phyloP scores from a whole-genome alignment of 2,329 filamentous ascomycete genomes.

The Calonectria hawksworthii region DNA sequence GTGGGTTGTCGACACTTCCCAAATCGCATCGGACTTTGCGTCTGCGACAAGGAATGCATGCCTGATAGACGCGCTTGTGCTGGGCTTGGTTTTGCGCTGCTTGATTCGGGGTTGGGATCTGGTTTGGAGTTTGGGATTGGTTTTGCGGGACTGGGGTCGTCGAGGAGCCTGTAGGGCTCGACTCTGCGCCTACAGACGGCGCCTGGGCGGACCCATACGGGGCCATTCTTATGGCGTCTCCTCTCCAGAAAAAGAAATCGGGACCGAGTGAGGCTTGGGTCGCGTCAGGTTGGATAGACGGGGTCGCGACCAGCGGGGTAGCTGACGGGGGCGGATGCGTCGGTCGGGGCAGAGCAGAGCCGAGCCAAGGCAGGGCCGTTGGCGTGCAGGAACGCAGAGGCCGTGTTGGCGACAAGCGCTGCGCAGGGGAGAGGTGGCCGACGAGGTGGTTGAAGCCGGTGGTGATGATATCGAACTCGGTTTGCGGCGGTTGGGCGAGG shows the following conservation, averaged over 20 bases:
- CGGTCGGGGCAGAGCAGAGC: not conserved
- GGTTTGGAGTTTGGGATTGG: constrained; percentile 38
- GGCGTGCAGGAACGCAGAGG: constrained; percentile 22
- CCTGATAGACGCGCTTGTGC: constrained; percentile 75
- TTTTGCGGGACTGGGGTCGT: constrained; percentile 33
- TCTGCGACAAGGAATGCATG: constrained; percentile 73
- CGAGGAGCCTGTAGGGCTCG: constrained; percentile 43
- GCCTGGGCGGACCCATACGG: constrained; percentile 42
- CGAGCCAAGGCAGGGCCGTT: constrained; percentile 9
- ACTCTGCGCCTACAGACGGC: constrained; percentile 40
- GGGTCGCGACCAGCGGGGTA: constrained; percentile 23
- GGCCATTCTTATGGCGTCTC: constrained; percentile 35
- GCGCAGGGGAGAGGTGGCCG: constrained; percentile 16
- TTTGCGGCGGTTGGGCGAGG: constrained; percentile 54
- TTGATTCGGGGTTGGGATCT: constrained; percentile 33
- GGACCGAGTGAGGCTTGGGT: constrained; percentile 19
- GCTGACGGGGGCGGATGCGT: constrained; percentile 4
- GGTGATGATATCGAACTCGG: constrained; percentile 34
- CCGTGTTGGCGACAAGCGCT: constrained; percentile 19
- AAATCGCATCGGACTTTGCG: constrained; percentile 75
- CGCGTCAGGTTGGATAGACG: constrained; percentile 19
- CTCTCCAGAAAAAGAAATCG: constrained; percentile 10
- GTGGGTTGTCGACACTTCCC: constrained; percentile 89
- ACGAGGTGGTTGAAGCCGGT: constrained; percentile 29
- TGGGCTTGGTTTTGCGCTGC: constrained; percentile 48